Base-by-base conservation (phyloP, 805 yeast genomes). In the Yamadazyma sp. region DNA sequence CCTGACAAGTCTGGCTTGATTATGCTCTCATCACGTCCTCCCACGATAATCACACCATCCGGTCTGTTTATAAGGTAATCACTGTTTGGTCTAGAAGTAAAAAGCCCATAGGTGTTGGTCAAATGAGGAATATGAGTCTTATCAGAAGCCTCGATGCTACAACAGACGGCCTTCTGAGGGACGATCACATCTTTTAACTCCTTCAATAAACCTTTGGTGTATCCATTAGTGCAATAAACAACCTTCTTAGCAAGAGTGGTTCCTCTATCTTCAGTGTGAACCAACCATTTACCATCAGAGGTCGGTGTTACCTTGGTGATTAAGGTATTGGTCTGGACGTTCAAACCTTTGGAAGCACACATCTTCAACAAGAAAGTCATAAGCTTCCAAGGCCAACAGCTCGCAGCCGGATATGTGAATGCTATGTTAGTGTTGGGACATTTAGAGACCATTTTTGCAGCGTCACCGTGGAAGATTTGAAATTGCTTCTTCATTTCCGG, bases 301-400 rank as follows among this genome's bases (percentile, higher is more conserved):
- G 53, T 32, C 28, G 35, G 45, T 33, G 18, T 44, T 38, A 67
- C 58, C 4, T 49, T 41, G 1, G 48, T 46, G 4, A 64, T 76
- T 2, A 59, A 54, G 1, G 77, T 70, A 39, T 70, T 58, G 1
- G 77, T 58, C 38, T 71, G 72, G 21, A 72, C 42, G 32, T 68
- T 60, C 24, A 70, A 46, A n/a, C 70, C 71, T 16, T 52, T 50
- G 9, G 46, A 41, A 3, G 70, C 48, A 17, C 56, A 46, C 13
- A 46, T 47, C 42, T 57, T 55, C 33, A 71, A 45, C 2, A 72
- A 35, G 1, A 54, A 49, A 3, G 55, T 50, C 31, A 68, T 56
- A 2, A 73, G 48, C 44, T 64, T 64, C 48, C 72, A 67, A 3
- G 77, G 73, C 62, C 74, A 70, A 33, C 71, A 50, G 4, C 67